Base-by-base conservation (phyloP, 2,329 filamentous ascomycete genomes). In the Stylonectria norvegica region DNA sequence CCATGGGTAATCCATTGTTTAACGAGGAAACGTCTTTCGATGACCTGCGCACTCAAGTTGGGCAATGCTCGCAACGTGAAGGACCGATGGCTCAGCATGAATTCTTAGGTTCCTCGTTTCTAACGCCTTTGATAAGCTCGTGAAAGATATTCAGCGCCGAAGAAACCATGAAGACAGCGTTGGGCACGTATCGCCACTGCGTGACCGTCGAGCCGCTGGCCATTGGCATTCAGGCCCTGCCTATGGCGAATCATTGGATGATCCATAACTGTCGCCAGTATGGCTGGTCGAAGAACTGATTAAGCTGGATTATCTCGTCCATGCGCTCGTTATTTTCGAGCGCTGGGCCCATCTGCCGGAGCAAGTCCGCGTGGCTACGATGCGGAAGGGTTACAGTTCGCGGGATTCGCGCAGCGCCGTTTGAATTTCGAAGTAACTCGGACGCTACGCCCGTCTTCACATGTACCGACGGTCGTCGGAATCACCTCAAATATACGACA, bases 181-280 rank as follows among this genome's bases (percentile, higher is more conserved):
- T 20, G 10, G 18, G 33, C 10, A 35, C 33, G 17, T 35, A 35
- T 22, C 33, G 33, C 33, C 33, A 35, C 20, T 35, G 18, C 10
- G 33, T 35, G 10, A 35, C 33, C 18, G 18, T 20, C 5, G 18
- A 20, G 20, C 33, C 33, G 18, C 18, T n/a, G 18, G 23, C 11
- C 12, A 35, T 20, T n/a, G 33, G 18, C 33, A 35, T 35, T 17
- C 20, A 17, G n/a, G 18, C 33, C 23, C 18, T 22, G 8, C 33
- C 33, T 20, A 35, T 35, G 12, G 20, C 33, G 18, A 35, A 20
- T 16, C 23, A 17, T 15, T 35, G 33, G 8, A 35, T 22, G 18
- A 35, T 25, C 33, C 33, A 35, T 22, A 35, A 20, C 11, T 20
- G 33, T 7, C 33, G 18, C 33, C 33, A 35, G 33, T 35, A 35